Conservation (phyloP, 345 rosid species). For the Murraya paniculata region DNA sequence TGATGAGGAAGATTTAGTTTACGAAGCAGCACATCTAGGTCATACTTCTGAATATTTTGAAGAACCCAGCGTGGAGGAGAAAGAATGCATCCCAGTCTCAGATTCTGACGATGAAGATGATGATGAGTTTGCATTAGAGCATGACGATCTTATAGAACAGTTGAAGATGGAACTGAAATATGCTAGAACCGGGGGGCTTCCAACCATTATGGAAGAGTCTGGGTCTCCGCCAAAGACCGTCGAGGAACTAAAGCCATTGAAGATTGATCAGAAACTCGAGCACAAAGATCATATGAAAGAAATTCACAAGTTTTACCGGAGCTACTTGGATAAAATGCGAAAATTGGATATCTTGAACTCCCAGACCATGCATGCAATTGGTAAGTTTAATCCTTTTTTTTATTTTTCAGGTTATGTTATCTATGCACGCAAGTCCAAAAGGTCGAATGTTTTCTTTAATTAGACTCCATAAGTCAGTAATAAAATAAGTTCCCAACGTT, state of each 20-base stretch:
- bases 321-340: slow-evolving; percentile 61
- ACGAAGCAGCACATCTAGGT: slow-evolving; percentile 15
- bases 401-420: no score
- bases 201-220: slow-evolving; percentile 76
- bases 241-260: slow-evolving; percentile 52
- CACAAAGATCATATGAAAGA: slow-evolving; percentile 47
- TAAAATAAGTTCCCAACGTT: background rate
- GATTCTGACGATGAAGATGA: slow-evolving; percentile 19
- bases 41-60: slow-evolving; percentile 14
- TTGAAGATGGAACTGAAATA: slow-evolving; percentile 54
- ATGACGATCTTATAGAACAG: slow-evolving; percentile 56
- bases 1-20: slow-evolving; percentile 11
- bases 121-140: slow-evolving; percentile 44
- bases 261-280: slow-evolving; percentile 48
- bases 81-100: slow-evolving; percentile 4
- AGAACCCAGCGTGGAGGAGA: slow-evolving; percentile 14
- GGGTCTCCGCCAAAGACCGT: slow-evolving; percentile 35
- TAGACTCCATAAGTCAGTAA: background rate
- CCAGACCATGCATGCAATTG: slow-evolving; percentile 70
- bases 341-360: slow-evolving; percentile 72
- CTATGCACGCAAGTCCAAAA: background rate
- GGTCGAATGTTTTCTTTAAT: background rate
- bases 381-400: slow-evolving; percentile 30
- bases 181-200: slow-evolving; percentile 78
- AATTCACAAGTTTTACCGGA: slow-evolving; percentile 62